Evolutionary conservation across 768 basidiomycete species (phyloP).

Genomic region (Hydnomerulius pinastri): DNA sequence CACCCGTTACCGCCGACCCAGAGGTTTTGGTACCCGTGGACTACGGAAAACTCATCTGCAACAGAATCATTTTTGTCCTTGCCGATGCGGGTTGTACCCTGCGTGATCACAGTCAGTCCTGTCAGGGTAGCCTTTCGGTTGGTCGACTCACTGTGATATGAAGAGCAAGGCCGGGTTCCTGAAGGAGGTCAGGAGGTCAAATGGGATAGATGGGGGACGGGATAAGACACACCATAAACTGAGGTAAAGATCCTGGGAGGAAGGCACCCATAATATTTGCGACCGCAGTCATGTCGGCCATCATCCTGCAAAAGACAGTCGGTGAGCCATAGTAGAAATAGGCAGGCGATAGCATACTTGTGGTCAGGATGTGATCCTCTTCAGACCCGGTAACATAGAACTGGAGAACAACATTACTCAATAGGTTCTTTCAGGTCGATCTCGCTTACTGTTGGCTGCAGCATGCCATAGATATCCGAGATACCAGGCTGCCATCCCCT

Average conservation of each 20-base stretch:
- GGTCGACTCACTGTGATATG: neutral
- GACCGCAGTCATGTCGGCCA: conserved; percentile 27
- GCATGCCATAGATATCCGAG: conserved; percentile 34
- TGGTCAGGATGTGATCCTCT: conserved; percentile 8
- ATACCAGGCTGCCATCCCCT: conserved; percentile 1
- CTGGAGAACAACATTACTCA: conserved; percentile 12
- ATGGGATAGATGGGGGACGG: neutral
- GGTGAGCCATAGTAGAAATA: neutral
- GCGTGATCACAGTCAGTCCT: no score
- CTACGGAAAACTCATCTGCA: no score
- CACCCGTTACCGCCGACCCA: no score
- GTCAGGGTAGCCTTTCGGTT: no score
- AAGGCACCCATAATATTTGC: conserved; percentile 34
- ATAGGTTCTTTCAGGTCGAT: conserved; percentile 20
- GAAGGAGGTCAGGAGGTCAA: no score
- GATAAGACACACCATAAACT: conserved; percentile 1
- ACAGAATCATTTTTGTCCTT: no score
- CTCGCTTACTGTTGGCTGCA: conserved; percentile 28
- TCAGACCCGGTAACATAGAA: conserved; percentile 19
- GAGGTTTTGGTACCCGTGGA: no score
- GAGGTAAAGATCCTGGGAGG: conserved; percentile 26
- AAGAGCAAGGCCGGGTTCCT: conserved; percentile 3
- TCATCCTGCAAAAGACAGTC: neutral
- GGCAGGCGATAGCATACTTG: neutral
- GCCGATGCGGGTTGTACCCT: no score